Evolutionary conservation across 495 filamentous ascomycete species (phyloP), one percentile per base, ranked within the genome.

Genomic region (Annulohypoxylon nitens): DNA sequence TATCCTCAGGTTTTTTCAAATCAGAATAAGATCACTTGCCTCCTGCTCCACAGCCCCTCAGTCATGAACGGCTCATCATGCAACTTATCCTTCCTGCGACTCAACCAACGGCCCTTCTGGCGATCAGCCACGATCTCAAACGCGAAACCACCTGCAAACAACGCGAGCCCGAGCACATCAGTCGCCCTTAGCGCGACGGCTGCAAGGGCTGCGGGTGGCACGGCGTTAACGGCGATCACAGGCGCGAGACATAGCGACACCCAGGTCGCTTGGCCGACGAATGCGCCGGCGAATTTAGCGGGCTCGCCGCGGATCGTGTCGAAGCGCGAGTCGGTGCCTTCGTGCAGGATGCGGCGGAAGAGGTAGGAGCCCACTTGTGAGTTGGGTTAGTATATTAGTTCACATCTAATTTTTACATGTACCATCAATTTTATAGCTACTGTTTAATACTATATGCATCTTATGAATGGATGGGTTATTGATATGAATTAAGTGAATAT

Each of bases 11-110:
- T 0, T 61, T 39, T n/a, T 59, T n/a, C 23, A 36, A 25, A 74
- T 23, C 11, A 43, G 1, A n/a, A 50, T 16, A 14, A 5, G n/a
- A 1, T 14, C 20, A 70, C 61, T 60, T 30, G 81, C 80, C 79
- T 77, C 64, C 83, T 82, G 7, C 78, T 78, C 88, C 89, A 91
- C 61, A 91, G 68, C 0, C 90, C 89, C 1, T 77, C 73, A 1
- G 87, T 88, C 51, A 91, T 71, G 68, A 92, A 91, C 64, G 86
- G 82, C 79, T 92, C 90, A 23, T 83, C 84, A 69, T 92, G 90
- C 61, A 84, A 78, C 79, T 90, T 91, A 39, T 82, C 78, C 61
- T 83, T 81, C 79, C 88, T 89, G 30, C 84, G 86, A 59, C 78
- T 71, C 36, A 82, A 59, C 91, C 90, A 92, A 16, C 74, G 69